Evolutionary conservation across 352 stramenopile genomes (phyloP).

Genomic region (Elongisporangium prolatum): DNA sequence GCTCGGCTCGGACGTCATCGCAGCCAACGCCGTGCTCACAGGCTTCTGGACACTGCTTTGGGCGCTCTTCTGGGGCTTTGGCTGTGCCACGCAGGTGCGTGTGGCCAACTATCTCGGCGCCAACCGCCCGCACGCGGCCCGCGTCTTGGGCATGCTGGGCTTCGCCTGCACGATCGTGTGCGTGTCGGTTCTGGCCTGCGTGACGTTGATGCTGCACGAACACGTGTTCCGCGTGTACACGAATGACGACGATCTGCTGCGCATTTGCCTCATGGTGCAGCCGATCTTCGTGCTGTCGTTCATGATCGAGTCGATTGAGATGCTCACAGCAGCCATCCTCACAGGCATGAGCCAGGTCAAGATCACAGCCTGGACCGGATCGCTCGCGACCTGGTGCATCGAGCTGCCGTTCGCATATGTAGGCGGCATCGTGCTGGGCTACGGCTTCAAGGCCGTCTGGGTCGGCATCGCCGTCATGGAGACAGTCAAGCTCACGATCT

Average conservation of each 20-base stretch:
- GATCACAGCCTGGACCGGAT: slow-evolving; percentile 45
- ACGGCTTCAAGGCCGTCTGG: slow-evolving; percentile 47
- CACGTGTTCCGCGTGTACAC: slow-evolving; percentile 58
- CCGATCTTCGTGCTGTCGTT: slow-evolving; percentile 53
- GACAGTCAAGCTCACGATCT: slow-evolving; percentile 35
- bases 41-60: slow-evolving; percentile 62
- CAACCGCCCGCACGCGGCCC: slow-evolving; percentile 56
- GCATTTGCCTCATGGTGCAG: slow-evolving; percentile 46
- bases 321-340: slow-evolving; percentile 36
- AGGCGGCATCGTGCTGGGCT: slow-evolving; percentile 33
- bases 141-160: slow-evolving; percentile 53
- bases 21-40: slow-evolving; percentile 69
- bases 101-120: slow-evolving; percentile 75
- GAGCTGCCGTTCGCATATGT: slow-evolving; percentile 58
- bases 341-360: slow-evolving; percentile 52
- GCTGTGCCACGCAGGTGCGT: slow-evolving; percentile 70
- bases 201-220: slow-evolving; percentile 33
- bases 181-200: slow-evolving; percentile 44
- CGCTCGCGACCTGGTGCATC: slow-evolving; percentile 50
- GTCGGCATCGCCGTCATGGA: slow-evolving; percentile 40
- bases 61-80: slow-evolving; percentile 79
- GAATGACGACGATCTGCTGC: slow-evolving; percentile 40
- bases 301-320: slow-evolving; percentile 59
- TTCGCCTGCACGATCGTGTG: slow-evolving; percentile 51
- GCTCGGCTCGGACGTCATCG: slow-evolving; percentile 71